Percentiles rank a stretch among this genome's conserved stretches.
phyloP scores from a whole-genome alignment of 2,329 filamentous ascomycete species.

The Exophiala mesophila region DNA sequence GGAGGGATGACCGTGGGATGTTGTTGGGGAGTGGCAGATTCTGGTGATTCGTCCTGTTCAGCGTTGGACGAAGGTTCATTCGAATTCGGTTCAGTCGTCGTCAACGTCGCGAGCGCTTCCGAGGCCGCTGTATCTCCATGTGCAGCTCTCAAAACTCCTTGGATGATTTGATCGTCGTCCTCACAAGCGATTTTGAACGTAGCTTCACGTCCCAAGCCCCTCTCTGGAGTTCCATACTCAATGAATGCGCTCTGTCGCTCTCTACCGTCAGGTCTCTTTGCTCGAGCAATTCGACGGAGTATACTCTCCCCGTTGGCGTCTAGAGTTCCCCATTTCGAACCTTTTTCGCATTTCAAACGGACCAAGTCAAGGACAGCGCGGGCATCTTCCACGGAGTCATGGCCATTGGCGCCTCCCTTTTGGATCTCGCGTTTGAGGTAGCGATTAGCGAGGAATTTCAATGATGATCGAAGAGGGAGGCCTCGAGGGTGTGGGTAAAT shows the following conservation, averaged over 20 bases:
- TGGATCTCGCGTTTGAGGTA: conserved; percentile 86
- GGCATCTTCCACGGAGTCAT: conserved; percentile 91
- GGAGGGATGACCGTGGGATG: conserved; percentile 35
- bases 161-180: conserved; percentile 54
- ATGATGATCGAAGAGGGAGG: conserved; percentile 78
- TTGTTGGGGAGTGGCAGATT: neutral
- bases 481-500: conserved; percentile 88
- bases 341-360: conserved; percentile 93
- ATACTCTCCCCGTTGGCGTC: conserved; percentile 80
- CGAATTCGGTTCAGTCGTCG: neutral
- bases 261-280: conserved; percentile 38
- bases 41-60: neutral
- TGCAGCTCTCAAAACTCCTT: conserved; percentile 42
- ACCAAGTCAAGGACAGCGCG: conserved; percentile 86
- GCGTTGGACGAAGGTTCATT: neutral
- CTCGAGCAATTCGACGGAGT: conserved; percentile 71
- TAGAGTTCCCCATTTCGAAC: conserved; percentile 75
- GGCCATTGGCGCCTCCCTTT: conserved; percentile 68
- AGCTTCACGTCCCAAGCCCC: conserved; percentile 55
- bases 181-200: conserved; percentile 52
- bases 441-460: conserved; percentile 85
- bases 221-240: conserved; percentile 79
- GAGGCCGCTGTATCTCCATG: conserved; percentile 7
- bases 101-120: neutral
- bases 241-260: conserved; percentile 55